A percentile compares a stretch with the other conserved stretches of the same genome.
These are phyloP conservation scores for Xylariaceae sp. DNA, from an alignment of 2,329 filamentous ascomycete species.

Conservation along the genomic window DNA sequence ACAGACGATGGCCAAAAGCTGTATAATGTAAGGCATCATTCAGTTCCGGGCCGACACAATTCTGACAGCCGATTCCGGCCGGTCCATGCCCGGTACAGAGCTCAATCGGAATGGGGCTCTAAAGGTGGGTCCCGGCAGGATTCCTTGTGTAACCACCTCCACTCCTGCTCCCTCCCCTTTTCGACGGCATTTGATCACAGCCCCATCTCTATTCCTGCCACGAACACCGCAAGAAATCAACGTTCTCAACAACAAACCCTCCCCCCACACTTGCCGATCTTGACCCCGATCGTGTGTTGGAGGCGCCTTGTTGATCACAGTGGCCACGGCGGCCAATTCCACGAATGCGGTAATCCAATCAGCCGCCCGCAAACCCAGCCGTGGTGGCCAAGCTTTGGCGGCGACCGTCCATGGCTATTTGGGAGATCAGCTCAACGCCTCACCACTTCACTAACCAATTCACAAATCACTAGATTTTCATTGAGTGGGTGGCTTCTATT, in stretches of 20 bases:
- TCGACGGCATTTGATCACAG: neutral
- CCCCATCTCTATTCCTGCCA: constrained; percentile 3
- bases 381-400: constrained; percentile 8
- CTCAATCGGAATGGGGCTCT: too few relatives aligned
- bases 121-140: neutral
- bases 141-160: neutral
- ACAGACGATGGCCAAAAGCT: too few relatives aligned
- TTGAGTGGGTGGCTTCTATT: constrained; percentile 22
- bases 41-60: too few relatives aligned
- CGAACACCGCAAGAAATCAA: constrained; percentile 5
- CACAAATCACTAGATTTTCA: constrained; percentile 20
- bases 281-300: neutral
- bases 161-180: neutral
- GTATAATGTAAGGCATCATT: too few relatives aligned
- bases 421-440: constrained; percentile 26
- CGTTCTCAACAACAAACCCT: constrained; percentile 2
- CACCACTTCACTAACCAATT: constrained; percentile 24
- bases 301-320: constrained; percentile 17
- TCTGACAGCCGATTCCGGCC: too few relatives aligned
- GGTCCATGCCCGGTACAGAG: too few relatives aligned
- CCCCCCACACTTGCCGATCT: neutral
- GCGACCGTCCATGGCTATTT: constrained; percentile 22
- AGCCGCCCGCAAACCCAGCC: constrained; percentile 9
- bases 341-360: constrained; percentile 10
- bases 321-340: constrained; percentile 12